Base-by-base conservation (phyloP, 768 basidiomycete species). In the Coprinopsis marcescibilis region DNA sequence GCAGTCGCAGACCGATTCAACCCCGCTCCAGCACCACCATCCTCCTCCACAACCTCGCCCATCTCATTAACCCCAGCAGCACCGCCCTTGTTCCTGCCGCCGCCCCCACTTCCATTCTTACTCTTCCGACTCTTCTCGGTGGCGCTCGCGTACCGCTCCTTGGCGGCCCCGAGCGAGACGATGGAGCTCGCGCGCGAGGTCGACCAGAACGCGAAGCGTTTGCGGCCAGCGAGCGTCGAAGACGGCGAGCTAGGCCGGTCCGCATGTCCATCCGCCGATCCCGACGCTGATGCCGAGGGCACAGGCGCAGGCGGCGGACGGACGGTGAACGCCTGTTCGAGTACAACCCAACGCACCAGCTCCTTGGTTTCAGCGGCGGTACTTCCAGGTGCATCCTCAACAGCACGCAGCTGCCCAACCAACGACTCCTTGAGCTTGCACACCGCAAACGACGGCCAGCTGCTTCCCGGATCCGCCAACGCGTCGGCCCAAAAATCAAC, bases 401-500 rank as follows among this genome's bases (percentile, higher is more conserved):
- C 65, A 36, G 54, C 55, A n/a, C 35, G 42, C 14, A 66, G 57
- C 17, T 57, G 48, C 3, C 57, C 52, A 1, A 57, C 52, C 21
- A 64, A 49, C 3, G 51, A 54, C 15, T 47, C 65, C 58, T 79
- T 83, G 43, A 90, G 73, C 59, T 81, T 81, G 60, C 83, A 85
- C 12, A 89, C 59, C 32, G 84, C 74, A 53, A 89, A 86, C 3
- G 71, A 65, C 11, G 85, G 86, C 85, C 82, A 88, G 34, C 66
- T 61, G 1, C n/a, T n/a, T n/a, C n/a, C n/a, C n/a, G n/a, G n/a
- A n/a, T n/a, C n/a, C n/a, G n/a, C n/a, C n/a, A 89, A 58, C 1
- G 85, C 75, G 56, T 90, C 87, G 42, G 72, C 75, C 85, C 86
- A 89, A 58, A 88, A 88, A 60, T 90, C 87, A 45, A 89, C 65